Conservation (phyloP, 129 eudicot species). For the Apium graveolens region DNA sequence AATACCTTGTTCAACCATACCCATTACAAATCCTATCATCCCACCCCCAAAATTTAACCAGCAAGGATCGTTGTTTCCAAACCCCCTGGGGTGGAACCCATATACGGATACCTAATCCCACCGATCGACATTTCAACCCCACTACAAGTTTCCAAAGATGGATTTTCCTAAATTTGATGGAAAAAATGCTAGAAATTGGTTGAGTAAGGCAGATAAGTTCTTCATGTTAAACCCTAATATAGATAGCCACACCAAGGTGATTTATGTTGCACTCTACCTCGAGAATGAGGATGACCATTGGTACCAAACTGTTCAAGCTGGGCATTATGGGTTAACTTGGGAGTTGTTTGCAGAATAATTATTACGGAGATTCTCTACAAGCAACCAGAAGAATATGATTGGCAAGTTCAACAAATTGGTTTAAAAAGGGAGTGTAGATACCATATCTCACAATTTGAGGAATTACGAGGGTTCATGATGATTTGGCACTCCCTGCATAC, state of each 20-base stretch:
- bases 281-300: background rate
- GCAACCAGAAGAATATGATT: background rate
- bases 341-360: accelerated
- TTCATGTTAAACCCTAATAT: background rate
- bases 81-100: no score
- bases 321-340: background rate
- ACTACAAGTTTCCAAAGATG: background rate
- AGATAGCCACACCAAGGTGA: background rate
- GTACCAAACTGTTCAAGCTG: background rate
- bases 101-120: background rate
- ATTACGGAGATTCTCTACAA: background rate
- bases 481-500: no score
- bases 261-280: background rate
- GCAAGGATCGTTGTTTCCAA: no score
- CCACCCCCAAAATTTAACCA: no score
- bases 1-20: no score
- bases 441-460: background rate
- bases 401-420: background rate
- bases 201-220: background rate
- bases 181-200: background rate
- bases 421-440: background rate
- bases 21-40: no score
- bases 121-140: accelerated
- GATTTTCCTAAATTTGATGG: background rate
- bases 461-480: background rate